Base-by-base conservation (phyloP, 73 alveolate genomes). In the Paraurostyla sp. region DNA sequence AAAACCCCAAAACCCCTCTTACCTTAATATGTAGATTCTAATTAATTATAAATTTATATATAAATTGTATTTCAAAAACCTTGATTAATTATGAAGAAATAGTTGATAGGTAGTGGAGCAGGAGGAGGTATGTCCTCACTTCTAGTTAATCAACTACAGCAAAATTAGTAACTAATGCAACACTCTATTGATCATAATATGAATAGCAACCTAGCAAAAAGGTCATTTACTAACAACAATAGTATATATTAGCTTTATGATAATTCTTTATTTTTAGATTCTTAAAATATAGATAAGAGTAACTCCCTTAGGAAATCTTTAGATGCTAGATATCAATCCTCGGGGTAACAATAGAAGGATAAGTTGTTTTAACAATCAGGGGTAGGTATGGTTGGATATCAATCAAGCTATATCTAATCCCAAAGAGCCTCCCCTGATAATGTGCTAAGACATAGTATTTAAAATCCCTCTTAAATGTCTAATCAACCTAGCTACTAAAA, bases 401-500 rank as follows among this genome's bases (percentile, higher is more conserved):
- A 2, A 9, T 15, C 36, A 18, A 22, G 82, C 33, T 38, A 38
- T 18, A 40, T 38, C 15, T 36, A 7, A 38, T 38, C 32, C 16
- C 23, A 38, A 22, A 65, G 82, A 40, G 82, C 82, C 7, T 35
- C 59, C 36, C 82, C 82, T 11, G 82, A 65, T 4, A 36, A 11
- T 11, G 41, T 30, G 42, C 35, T 65, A 9, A 6, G 58, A 54
- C 40, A 35, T 6, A 35, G 69, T 6, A 33, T 38, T 40, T 15
- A 18, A 38, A 65, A 22, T 2, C 54, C 32, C 6, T 9, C 82
- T 2, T n/a, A n/a, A n/a, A 36, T 65, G 23, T 38, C 35, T 38
- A 3, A 32, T 15, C 35, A 65, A 38, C 59, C 82, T 15, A 65
- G 82, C 58, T 36, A 73, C 15, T 73, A 73, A 35, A 73, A 73